Evolutionary conservation across 2,329 filamentous ascomycete genomes (phyloP).

Genomic region (Nemania sp.): DNA sequence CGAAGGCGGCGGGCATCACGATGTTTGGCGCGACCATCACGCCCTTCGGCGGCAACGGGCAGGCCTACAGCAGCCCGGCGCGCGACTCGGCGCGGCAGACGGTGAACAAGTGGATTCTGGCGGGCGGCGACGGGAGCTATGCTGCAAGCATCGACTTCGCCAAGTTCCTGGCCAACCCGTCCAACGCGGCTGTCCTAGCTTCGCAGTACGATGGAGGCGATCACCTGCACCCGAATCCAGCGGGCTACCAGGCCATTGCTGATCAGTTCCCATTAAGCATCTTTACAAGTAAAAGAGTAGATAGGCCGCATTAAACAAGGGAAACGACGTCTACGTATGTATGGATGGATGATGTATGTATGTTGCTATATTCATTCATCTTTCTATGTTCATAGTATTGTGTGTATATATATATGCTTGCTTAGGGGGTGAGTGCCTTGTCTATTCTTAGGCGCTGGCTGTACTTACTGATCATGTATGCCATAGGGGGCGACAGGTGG

Average conservation of each 20-base stretch:
- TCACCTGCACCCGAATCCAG: slow-evolving; percentile 71
- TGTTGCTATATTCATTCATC: too few relatives aligned
- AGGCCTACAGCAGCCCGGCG: slow-evolving; percentile 66
- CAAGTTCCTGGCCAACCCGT: slow-evolving; percentile 63
- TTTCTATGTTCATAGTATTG: too few relatives aligned
- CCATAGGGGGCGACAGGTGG: too few relatives aligned
- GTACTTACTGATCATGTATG: too few relatives aligned
- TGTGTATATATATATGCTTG: too few relatives aligned
- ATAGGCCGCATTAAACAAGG: background rate
- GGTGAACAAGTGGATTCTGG: slow-evolving; percentile 72
- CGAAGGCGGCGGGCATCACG: slow-evolving; percentile 65
- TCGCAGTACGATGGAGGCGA: slow-evolving; percentile 70
- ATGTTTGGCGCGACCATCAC: slow-evolving; percentile 75
- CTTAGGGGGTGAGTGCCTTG: too few relatives aligned
- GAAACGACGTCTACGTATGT: background rate
- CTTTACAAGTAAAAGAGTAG: slow-evolving; percentile 52
- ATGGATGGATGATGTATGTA: too few relatives aligned
- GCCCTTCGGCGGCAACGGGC: slow-evolving; percentile 65
- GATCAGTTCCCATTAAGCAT: slow-evolving; percentile 68
- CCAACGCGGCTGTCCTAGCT: slow-evolving; percentile 61
- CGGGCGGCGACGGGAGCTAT: slow-evolving; percentile 62
- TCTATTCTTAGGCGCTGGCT: too few relatives aligned
- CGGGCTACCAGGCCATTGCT: slow-evolving; percentile 70
- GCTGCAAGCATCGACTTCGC: slow-evolving; percentile 74
- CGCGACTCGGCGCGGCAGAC: slow-evolving; percentile 67